Conservation (phyloP, 2,329 filamentous ascomycete species). For the Boeremia exigua region DNA sequence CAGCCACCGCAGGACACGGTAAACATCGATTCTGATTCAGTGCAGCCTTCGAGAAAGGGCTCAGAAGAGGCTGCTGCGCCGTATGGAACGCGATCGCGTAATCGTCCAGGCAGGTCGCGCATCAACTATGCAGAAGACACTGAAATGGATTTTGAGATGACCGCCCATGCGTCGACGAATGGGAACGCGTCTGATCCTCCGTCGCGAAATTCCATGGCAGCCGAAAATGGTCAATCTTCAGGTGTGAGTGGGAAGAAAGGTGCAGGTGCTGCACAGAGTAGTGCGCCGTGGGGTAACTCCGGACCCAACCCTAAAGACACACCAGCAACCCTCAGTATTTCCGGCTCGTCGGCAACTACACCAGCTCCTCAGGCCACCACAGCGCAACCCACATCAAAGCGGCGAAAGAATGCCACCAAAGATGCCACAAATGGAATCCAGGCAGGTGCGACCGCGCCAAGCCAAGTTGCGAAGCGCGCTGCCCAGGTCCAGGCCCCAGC, state of each 20-base stretch:
- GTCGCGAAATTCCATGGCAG: conserved; percentile 44
- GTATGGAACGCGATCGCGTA: conserved; percentile 94
- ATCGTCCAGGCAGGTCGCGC: conserved; percentile 78
- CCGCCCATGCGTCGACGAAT: conserved; percentile 63
- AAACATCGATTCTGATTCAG: conserved; percentile 34
- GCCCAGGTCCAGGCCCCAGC: conserved; percentile 45
- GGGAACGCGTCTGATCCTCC: conserved; percentile 54
- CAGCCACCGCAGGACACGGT: conserved; percentile 39
- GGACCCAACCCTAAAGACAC: conserved; percentile 45
- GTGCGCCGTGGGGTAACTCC: conserved; percentile 47
- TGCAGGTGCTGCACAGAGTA: conserved; percentile 48
- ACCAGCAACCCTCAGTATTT: conserved; percentile 51
- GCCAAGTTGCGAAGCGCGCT: conserved; percentile 45
- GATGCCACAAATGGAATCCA: conserved; percentile 45
- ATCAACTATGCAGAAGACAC: conserved; percentile 96
- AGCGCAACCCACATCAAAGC: conserved; percentile 61
- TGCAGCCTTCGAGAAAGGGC: conserved; percentile 43
- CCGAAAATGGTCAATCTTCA: conserved; percentile 41
- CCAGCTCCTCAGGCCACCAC: conserved; percentile 48
- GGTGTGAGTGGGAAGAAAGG: conserved; percentile 48
- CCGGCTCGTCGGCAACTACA: conserved; percentile 66
- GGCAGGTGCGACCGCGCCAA: conserved; percentile 46
- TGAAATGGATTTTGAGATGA: conserved; percentile 84
- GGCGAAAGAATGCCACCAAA: conserved; percentile 76
- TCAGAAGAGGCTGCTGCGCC: conserved; percentile 59